Conservation (phyloP, 1,284 basidiomycete genomes). For the Amylostereum areolatum region DNA sequence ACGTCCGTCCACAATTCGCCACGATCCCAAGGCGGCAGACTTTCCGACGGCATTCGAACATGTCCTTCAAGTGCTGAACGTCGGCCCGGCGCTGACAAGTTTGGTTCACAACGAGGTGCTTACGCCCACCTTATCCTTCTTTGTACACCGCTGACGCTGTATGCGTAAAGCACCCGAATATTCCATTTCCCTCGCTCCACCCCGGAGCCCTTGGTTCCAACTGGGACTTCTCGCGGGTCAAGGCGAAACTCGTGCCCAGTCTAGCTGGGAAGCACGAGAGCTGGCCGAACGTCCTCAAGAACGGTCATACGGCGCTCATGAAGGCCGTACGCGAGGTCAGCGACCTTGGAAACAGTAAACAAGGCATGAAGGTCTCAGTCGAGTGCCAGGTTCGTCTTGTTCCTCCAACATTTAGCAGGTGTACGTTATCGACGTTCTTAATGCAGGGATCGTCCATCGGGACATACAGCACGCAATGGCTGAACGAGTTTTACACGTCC, state of each 20-base stretch:
- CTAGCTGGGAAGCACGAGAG: slow-evolving; percentile 70
- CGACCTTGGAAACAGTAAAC: slow-evolving; percentile 32
- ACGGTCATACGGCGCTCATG: slow-evolving; percentile 69
- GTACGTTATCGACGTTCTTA: background rate
- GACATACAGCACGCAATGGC: slow-evolving; percentile 68
- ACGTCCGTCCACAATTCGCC: slow-evolving; percentile 35
- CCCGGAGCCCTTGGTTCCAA: slow-evolving; percentile 55
- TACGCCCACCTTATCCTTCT: slow-evolving; percentile 4
- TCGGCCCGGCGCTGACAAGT: slow-evolving; percentile 51
- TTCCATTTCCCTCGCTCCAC: slow-evolving; percentile 44
- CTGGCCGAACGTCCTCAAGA: slow-evolving; percentile 53
- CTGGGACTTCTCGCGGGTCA: slow-evolving; percentile 73
- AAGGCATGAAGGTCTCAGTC: slow-evolving; percentile 41
- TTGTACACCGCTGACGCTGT: background rate
- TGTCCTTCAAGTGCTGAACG: slow-evolving; percentile 54
- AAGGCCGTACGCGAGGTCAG: slow-evolving; percentile 58
- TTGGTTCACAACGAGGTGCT: slow-evolving; percentile 49
- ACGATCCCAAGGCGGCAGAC: slow-evolving; percentile 40
- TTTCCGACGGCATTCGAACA: slow-evolving; percentile 42
- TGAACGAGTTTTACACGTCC: slow-evolving; percentile 72
- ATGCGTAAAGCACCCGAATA: slow-evolving; percentile 42
- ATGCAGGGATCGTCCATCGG: slow-evolving; percentile 72
- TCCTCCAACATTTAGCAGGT: background rate
- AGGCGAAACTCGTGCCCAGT: slow-evolving; percentile 59
- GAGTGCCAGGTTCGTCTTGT: slow-evolving; percentile 62